phyloP scores from a whole-genome alignment of 768 basidiomycete genomes.

The Trametes sanguinea region DNA sequence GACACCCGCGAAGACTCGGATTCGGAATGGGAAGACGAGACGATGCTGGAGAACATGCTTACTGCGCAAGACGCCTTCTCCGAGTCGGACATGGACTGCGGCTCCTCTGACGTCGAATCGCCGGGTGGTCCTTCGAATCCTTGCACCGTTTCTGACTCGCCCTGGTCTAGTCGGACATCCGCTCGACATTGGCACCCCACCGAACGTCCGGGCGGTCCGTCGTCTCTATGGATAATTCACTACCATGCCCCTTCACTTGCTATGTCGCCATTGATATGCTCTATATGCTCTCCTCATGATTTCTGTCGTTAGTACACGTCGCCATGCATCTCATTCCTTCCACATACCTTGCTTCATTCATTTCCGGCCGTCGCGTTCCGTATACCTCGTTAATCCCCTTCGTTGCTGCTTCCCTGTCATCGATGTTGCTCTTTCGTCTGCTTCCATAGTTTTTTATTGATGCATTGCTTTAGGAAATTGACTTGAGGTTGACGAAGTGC shows the following conservation, averaged over 20 bases:
- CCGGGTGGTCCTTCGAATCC: constrained; percentile 3
- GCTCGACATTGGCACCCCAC: background rate
- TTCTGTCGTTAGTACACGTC: too few relatives aligned
- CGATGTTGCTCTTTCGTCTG: too few relatives aligned
- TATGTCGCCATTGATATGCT: too few relatives aligned
- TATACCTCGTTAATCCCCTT: background rate
- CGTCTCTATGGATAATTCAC: background rate
- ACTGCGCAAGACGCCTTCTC: constrained; percentile 7
- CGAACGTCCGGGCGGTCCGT: background rate
- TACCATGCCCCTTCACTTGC: background rate
- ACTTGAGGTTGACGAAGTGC: too few relatives aligned
- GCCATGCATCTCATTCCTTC: too few relatives aligned
- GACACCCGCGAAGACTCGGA: background rate
- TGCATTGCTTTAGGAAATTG: too few relatives aligned
- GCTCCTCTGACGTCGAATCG: constrained; percentile 12
- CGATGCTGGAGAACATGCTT: constrained; percentile 24
- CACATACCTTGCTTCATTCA: too few relatives aligned
- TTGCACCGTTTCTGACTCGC: background rate
- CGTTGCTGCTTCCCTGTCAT: too few relatives aligned
- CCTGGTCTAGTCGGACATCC: background rate
- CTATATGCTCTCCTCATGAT: too few relatives aligned
- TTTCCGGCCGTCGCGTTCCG: too few relatives aligned
- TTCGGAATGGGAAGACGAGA: constrained; percentile 21
- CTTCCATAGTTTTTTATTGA: too few relatives aligned
- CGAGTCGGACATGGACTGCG: constrained; percentile 24